Base-by-base conservation (phyloP, 2,329 filamentous ascomycete genomes). In the Paecilomyces sp. region DNA sequence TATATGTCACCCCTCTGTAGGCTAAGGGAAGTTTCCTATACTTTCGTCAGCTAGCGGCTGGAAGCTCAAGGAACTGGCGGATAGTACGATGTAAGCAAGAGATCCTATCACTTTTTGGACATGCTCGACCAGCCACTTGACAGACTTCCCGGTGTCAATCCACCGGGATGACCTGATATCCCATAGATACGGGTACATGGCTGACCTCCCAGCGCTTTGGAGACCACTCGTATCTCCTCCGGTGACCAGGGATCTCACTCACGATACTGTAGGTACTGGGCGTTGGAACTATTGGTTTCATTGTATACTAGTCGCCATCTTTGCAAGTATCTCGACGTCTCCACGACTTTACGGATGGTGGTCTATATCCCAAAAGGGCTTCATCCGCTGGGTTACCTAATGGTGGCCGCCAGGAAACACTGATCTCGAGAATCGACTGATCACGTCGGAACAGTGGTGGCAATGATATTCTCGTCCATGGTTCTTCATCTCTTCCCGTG, bases 261-360 rank as follows among this genome's bases (percentile, higher is more conserved):
- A 47, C 15, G 41, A 47, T 47, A 5, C n/a, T 47, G 41, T 47
- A 47, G 41, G 41, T 47, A 47, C 41, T 7, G n/a, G 8, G 41
- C 15, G 5, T 13, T 47, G n/a, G 41, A 47, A 47, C 41, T 18
- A 47, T 47, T 47, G n/a, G 7, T 47, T 18, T n/a, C n/a, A 8
- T 47, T 9, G 1, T 9, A 47, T 47, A 47, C 41, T 47, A 47
- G 15, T 41, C 5, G 11, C n/a, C 13, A n/a, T 13, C 36, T n/a
- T 41, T n/a, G 36, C 36, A n/a, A 15, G 36, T 12, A 41, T 41
- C 13, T n/a, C 36, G n/a, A 41, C 36, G 3, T 41, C 18, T 18
- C 9, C 15, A 47, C 41, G 3, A 18, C 18, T 15, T 18, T 28
- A 6, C 36, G 36, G 77, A 25, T 54, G 51, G 22, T 54, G 15